Percentiles rank a stretch among this genome's conserved stretches.
These are phyloP conservation scores for Tricholoma hemisulphureum DNA, from an alignment of 768 basidiomycete genomes.

Conservation along the genomic window DNA sequence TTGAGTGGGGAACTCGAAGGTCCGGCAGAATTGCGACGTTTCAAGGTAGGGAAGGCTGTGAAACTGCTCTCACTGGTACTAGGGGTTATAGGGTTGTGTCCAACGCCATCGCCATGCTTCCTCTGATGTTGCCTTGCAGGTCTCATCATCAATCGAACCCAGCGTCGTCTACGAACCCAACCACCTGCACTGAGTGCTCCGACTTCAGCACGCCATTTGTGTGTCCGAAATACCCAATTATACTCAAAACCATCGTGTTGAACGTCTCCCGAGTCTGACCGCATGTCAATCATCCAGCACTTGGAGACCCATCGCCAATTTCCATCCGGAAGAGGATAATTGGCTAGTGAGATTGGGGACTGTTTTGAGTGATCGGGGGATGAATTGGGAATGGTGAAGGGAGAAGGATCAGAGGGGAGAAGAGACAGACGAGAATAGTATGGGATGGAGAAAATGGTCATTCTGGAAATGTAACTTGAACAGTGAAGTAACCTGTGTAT, in stretches of 20 bases:
- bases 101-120: conserved; percentile 17
- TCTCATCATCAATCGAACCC: conserved; percentile 83
- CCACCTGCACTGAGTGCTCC: conserved; percentile 63
- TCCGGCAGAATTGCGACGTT: conserved; percentile 25
- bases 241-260: conserved; percentile 87
- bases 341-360: conserved; percentile 53
- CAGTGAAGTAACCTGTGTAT: neutral
- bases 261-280: conserved; percentile 67
- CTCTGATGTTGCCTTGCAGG: conserved; percentile 37
- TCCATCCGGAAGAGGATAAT: conserved; percentile 77
- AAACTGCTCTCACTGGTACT: neutral
- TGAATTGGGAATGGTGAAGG: conserved; percentile 63
- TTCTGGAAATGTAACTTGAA: conserved; percentile 25
- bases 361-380: conserved; percentile 42
- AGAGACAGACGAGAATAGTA: conserved; percentile 71
- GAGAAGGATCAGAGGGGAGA: conserved; percentile 68
- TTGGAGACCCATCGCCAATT: conserved; percentile 80
- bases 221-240: conserved; percentile 70
- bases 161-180: conserved; percentile 76
- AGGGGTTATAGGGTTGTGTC: conserved; percentile 2
- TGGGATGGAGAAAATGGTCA: conserved; percentile 69
- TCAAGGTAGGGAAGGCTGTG: neutral
- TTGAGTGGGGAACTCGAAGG: conserved; percentile 31
- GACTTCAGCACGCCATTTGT: conserved; percentile 63
- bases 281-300: conserved; percentile 89